Conservation (phyloP, 2,329 filamentous ascomycete species). For the Tolypocladium album region DNA sequence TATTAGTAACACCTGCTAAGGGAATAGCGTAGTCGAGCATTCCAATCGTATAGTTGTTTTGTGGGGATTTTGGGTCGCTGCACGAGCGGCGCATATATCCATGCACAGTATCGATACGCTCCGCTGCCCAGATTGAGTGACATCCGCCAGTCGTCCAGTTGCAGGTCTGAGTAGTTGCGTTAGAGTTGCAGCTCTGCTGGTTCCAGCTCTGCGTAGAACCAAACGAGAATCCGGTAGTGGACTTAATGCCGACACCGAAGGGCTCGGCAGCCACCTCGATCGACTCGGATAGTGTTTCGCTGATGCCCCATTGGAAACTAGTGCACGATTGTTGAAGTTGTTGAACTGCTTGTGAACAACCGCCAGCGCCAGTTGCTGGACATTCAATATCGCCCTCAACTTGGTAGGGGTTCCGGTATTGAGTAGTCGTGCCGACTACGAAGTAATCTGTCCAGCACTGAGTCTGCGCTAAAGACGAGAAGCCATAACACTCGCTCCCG, state of each 20-base stretch:
- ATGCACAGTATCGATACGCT: neutral
- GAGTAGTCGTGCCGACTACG: neutral
- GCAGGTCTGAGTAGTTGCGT: neutral
- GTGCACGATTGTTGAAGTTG: neutral
- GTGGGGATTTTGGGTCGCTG: too few species aligned
- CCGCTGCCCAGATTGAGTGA: neutral
- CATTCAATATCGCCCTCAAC: neutral
- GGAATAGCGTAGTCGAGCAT: neutral
- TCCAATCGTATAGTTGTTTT: neutral
- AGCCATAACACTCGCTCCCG: neutral
- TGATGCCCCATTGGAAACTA: neutral
- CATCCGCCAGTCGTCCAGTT: neutral
- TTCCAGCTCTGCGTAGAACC: conserved; percentile 39
- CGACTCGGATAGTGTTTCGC: neutral
- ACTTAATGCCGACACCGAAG: too few species aligned
- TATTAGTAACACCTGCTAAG: neutral
- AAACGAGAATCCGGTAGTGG: conserved; percentile 19
- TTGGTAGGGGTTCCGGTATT: neutral
- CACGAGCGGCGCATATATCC: neutral
- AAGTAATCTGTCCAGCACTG: neutral
- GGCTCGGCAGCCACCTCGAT: too few species aligned
- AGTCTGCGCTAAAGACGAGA: neutral
- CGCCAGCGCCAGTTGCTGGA: neutral
- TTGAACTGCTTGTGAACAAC: neutral
- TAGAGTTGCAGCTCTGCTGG: conserved; percentile 20